Conservation (phyloP, 169 alveolate genomes). For the Perkinsus chesapeaki region DNA sequence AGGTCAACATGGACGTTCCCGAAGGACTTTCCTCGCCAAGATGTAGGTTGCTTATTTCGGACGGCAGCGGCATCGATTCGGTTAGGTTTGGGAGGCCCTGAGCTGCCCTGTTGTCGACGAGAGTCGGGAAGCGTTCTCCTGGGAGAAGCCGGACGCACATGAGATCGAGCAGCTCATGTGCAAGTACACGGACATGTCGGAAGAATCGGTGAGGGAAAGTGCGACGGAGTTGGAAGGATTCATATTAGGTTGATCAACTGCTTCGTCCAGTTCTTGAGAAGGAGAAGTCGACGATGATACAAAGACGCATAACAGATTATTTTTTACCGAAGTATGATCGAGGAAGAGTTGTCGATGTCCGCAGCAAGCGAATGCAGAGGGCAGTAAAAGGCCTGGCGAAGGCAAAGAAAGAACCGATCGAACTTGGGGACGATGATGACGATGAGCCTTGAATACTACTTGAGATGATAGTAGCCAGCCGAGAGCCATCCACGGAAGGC, state of each 20-base stretch:
- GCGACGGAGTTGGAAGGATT: no score
- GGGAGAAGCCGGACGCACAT: constrained; percentile 16
- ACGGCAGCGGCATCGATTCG: not conserved
- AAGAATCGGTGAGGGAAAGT: not conserved
- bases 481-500: not conserved
- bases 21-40: constrained; percentile 28
- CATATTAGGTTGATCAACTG: not conserved
- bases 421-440: not conserved
- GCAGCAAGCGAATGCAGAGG: not conserved
- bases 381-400: not conserved
- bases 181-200: not conserved
- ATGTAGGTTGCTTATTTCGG: not conserved
- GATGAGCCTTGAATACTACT: not conserved
- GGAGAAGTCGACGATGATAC: not conserved
- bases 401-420: not conserved
- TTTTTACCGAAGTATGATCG: not conserved
- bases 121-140: constrained; percentile 18
- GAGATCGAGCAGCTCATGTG: not conserved
- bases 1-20: constrained; percentile 29
- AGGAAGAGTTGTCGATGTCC: not conserved
- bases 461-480: not conserved
- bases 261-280: not conserved
- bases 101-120: constrained; percentile 19
- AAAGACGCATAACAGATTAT: not conserved
- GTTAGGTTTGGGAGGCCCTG: constrained; percentile 27